Base-by-base conservation (phyloP, 2,329 filamentous ascomycete species). In the Phialemonium atrogriseum region DNA sequence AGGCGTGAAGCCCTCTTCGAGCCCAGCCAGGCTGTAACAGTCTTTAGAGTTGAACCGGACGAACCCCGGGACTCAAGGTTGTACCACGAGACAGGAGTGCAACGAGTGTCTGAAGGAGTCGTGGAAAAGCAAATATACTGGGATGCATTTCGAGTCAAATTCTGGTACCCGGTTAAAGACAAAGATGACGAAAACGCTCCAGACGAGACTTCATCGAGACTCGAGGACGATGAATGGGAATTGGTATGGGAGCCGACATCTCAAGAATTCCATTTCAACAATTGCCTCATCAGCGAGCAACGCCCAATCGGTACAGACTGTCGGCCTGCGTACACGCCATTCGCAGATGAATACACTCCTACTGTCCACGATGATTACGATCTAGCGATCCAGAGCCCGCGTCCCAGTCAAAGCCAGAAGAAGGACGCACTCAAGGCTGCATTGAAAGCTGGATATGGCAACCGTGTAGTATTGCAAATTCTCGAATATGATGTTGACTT, bases 11-110 rank as follows among this genome's bases (percentile, higher is more conserved):
- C n/a, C n/a, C n/a, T n/a, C n/a, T n/a, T n/a, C n/a, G n/a, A n/a
- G n/a, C n/a, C n/a, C n/a, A n/a, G 7, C 24, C n/a, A 25, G 8
- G 24, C n/a, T 25, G 11, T 25, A 12, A 11, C 24, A 12, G 7
- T 12, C 24, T 25, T 25, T 25, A 25, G 15, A 12, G 24, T 25
- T 11, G n/a, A 25, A 25, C 24, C 24, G 24, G n/a, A 25, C 15
- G 15, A 25, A 7, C 24, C 15, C 24, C 24, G 11, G n/a, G 24
- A 25, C 7, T 25, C 7, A 11, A 25, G 24, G 24, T 11, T 7
- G n/a, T 25, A 25, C 24, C n/a, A 12, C n/a, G 24, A 25, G n/a
- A 25, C 24, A 25, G 24, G 24, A 25, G n/a, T 12, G 24, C 24
- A 25, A 25, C n/a, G 24, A 25, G 24, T 25, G 15, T 25, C 24